phyloP scores from a whole-genome alignment of 2,329 filamentous ascomycete genomes.

The Apiospora marii region DNA sequence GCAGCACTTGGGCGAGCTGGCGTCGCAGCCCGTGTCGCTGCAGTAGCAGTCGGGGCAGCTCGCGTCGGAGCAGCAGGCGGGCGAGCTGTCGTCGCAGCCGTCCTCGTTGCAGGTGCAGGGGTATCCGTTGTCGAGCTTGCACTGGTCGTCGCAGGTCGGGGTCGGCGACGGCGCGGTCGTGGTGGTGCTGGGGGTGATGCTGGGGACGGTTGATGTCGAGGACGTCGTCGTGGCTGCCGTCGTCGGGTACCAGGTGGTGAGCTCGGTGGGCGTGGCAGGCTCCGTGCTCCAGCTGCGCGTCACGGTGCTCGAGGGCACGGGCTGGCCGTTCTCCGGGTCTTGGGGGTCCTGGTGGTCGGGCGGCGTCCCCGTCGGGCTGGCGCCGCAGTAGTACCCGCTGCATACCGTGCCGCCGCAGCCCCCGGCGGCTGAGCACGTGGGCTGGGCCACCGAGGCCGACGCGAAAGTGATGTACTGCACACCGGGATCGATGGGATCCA shows the following conservation, averaged over 20 bases:
- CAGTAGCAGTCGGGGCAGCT: not conserved
- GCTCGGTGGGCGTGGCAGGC: not conserved
- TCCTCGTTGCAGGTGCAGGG: not conserved
- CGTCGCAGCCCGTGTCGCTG: not conserved
- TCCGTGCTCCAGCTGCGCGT: not conserved
- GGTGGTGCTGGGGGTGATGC: not conserved
- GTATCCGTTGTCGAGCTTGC: not conserved
- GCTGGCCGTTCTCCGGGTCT: slow-evolving; percentile 28
- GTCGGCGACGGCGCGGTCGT: not conserved
- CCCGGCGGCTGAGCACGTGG: slow-evolving; percentile 29
- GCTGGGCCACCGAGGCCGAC: slow-evolving; percentile 25
- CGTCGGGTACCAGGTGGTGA: not conserved
- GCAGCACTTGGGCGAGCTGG: not conserved
- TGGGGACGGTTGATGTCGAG: not conserved
- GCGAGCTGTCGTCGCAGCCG: not conserved
- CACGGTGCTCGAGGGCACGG: not conserved
- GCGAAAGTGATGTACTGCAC: slow-evolving; percentile 20
- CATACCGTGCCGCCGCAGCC: slow-evolving; percentile 35
- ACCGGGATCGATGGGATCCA: not conserved
- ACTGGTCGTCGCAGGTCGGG: not conserved
- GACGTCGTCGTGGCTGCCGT: not conserved
- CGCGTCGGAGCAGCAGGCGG: not conserved
- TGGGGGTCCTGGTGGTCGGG: slow-evolving; percentile 34
- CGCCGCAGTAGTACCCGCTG: slow-evolving; percentile 34
- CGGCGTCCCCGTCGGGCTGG: slow-evolving; percentile 31